Evolutionary conservation across 192 early-diverging fungal species (phyloP).

Genomic region (Spizellomyces sp.): DNA sequence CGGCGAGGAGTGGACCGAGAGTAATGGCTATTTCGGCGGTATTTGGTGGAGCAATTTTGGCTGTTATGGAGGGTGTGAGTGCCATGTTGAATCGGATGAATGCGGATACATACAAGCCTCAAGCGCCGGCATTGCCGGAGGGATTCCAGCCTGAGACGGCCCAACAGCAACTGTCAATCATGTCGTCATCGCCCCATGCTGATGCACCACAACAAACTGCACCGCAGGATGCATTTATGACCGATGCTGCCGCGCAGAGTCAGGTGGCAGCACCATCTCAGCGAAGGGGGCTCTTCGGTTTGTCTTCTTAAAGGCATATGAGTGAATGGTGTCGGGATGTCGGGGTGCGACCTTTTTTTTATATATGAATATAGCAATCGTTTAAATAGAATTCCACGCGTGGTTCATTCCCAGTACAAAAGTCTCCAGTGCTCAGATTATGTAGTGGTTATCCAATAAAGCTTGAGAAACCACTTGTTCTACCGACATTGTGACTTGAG

Average conservation of each 20-base stretch:
- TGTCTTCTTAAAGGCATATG: slow-evolving; percentile 7
- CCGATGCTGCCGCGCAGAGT: not conserved
- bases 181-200: not conserved
- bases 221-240: not conserved
- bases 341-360: too few species aligned
- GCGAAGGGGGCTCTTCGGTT: slow-evolving; percentile 26
- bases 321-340: too few species aligned
- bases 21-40: slow-evolving; percentile 85
- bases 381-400: too few species aligned
- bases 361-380: too few species aligned
- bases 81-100: slow-evolving; percentile 72
- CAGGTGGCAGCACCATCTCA: slow-evolving; percentile 9
- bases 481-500: too few species aligned
- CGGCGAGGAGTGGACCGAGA: slow-evolving; percentile 81
- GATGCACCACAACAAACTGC: slow-evolving; percentile 15
- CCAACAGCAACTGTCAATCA: slow-evolving; percentile 24
- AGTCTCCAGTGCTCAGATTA: too few species aligned
- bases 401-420: too few species aligned
- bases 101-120: slow-evolving; percentile 31
- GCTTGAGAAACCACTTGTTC: too few species aligned
- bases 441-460: too few species aligned
- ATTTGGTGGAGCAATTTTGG: slow-evolving; percentile 90
- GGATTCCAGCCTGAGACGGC: slow-evolving; percentile 25
- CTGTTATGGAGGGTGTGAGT: slow-evolving; percentile 94
- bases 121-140: slow-evolving; percentile 29